phyloP scores from a whole-genome alignment of 495 filamentous ascomycete species.

The Extremus antarcticus region DNA sequence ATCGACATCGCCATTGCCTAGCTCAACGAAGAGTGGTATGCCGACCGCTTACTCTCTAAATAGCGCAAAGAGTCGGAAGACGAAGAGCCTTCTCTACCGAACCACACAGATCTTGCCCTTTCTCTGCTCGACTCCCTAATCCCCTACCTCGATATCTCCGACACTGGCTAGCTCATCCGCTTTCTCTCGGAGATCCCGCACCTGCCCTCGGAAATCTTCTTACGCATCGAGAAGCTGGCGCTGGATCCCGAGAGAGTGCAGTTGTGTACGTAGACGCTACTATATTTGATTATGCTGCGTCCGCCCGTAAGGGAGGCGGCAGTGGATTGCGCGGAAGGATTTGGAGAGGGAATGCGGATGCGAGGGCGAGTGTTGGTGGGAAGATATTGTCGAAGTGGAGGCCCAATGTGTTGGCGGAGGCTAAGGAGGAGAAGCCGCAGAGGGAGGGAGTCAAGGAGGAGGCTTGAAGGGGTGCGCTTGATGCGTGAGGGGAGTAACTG shows the following conservation, averaged over 20 bases:
- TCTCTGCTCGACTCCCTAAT: constrained; percentile 77
- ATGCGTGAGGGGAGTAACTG: neutral
- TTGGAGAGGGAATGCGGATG: constrained; percentile 66
- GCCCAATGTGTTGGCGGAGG: constrained; percentile 33
- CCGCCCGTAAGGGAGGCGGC: constrained; percentile 73
- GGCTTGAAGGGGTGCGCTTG: neutral
- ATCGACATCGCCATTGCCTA: constrained; percentile 81
- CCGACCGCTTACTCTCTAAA: constrained; percentile 42
- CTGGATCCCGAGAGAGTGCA: constrained; percentile 72
- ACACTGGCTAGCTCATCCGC: constrained; percentile 80
- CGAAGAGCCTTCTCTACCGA: too few species aligned
- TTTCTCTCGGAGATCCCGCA: constrained; percentile 89
- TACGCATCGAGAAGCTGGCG: constrained; percentile 68
- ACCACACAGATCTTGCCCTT: constrained; percentile 26
- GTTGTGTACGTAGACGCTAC: constrained; percentile 48
- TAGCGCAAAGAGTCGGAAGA: too few species aligned
- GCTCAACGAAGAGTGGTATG: constrained; percentile 98
- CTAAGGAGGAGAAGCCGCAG: neutral
- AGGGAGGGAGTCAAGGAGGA: neutral
- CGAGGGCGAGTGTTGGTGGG: constrained; percentile 30
- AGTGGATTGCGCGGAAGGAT: constrained; percentile 72
- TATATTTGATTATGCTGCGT: constrained; percentile 74
- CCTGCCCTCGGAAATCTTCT: constrained; percentile 50
- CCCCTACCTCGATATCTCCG: constrained; percentile 73
- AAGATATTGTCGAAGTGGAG: constrained; percentile 42